Base-by-base conservation (phyloP, 805 yeast species). In the Ogataea methylovora region DNA sequence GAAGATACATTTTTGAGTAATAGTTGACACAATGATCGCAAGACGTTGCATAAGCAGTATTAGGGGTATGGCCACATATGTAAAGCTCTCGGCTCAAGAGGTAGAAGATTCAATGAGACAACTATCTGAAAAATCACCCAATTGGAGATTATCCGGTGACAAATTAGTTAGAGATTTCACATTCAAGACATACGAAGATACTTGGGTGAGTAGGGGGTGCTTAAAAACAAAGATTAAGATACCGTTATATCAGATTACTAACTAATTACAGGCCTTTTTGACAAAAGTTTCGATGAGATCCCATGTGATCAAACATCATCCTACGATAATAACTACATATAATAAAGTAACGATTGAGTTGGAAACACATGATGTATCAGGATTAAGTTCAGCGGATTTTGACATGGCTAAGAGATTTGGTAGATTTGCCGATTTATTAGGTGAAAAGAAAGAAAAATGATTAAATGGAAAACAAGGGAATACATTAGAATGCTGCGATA, bases 231-330 rank as follows among this genome's bases (percentile, higher is more conserved):
- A 11, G 25, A 23, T 11, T 10, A 11, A 23, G 12, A 23, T 11
- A 10, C 10, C 10, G 10, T 10, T 11, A 23, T 11, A 5, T 21
- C 18, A 8, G 16, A 11, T 22, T n/a, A 23, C 33, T 23, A 7
- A 29, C 31, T 5, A 19, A 18, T 16, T 15, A 8, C 14, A 34
- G 41, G 52, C 71, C 8, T 79, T 80, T 46, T 54, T 83, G 14
- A 76, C 72, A 19, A 64, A 66, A 30, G 67, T 82, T 1, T 69
- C 84, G 2, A 53, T 71, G 56, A 56, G 75, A 33, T 67, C 83
- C 0, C 82, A 79, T 48, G 45, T 65, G 1, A 52, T 59, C 47
- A 79, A 76, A 4, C 90, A 83, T 46, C 94, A 83, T 51, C 90
- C 92, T 0, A 76, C 76, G 0, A 72, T 83, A 10, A 64, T 61